phyloP scores from a whole-genome alignment of 345 rosid genomes.

The Theobroma cacao region DNA sequence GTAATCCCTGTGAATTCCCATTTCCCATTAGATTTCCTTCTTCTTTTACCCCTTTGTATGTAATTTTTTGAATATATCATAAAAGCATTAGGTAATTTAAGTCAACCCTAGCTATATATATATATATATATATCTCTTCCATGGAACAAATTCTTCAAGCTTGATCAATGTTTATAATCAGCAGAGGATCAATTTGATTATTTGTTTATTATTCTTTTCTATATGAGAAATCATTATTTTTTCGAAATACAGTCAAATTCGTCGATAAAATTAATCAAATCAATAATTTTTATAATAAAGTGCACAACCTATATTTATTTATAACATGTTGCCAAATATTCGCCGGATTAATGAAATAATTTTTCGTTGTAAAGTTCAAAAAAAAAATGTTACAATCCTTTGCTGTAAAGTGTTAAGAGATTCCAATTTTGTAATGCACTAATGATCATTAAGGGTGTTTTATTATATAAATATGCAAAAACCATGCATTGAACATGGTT shows the following conservation, averaged over 20 bases:
- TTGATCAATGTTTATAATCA: not conserved
- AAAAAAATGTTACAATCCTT: not conserved
- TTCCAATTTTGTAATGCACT: not conserved
- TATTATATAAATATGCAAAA: not conserved
- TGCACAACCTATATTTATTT: not conserved
- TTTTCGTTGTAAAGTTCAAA: not conserved
- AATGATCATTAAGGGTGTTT: not conserved
- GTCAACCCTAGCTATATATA: not conserved
- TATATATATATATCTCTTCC: too few relatives aligned
- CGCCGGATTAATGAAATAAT: not conserved
- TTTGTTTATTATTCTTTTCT: not conserved
- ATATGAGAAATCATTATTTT: not conserved
- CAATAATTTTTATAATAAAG: not conserved
- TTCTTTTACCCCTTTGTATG: not conserved
- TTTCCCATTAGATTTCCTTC: too few relatives aligned
- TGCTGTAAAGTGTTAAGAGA: not conserved
- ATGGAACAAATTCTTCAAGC: not conserved
- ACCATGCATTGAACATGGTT: not conserved
- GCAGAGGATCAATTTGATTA: not conserved
- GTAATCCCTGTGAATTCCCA: not conserved
- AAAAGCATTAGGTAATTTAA: not conserved
- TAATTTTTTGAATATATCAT: not conserved
- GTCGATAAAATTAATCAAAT: not conserved
- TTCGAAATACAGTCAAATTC: not conserved
- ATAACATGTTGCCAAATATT: too few relatives aligned